Base-by-base conservation (phyloP, 164 flowering plant species). In the Dillenia turbinata region DNA sequence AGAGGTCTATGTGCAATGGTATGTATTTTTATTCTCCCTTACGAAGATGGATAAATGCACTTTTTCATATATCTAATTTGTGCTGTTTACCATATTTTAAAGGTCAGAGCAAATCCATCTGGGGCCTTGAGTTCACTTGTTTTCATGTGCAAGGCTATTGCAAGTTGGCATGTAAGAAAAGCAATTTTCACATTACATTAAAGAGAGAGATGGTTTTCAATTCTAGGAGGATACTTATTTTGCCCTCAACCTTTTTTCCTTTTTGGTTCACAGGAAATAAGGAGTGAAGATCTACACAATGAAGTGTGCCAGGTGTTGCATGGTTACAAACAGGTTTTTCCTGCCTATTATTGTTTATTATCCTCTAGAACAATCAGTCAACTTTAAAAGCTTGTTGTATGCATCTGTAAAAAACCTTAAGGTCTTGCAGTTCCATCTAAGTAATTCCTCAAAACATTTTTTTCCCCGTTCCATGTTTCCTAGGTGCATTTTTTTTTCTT, bases 1-100 rank as follows among this genome's bases (percentile, higher is more conserved):
- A 80, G 94, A 47, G 99, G 99, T 73, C 78, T 95, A 44, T 95
- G 99, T 80, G 97, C 99, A 44, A 67, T 95, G 94, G 99, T 95
- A 83, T 67, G 69, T 40, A 14, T 53, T 10, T 52, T 8, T 49
- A 2, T 40, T 13, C 52, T 17, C 2, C 12, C 14, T 13, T 14
- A 54, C 9, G 26, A 19, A 19, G 24, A 52, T 58, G 43, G 52
- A 17, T 24, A 40, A 26, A 47, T 57, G 48, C 47, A 19, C 14
- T 47, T 33, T 14, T 5, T 5, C 13, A 10, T 9, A 19, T 12
- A 9, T 22, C 12, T 49, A 1, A 48, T 24, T 19, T 8, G 59
- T 57, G 51, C 14, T 9, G n/a, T 61, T 10, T 10, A 47, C n/a
- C 50, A 40, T 61, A 17, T 58, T 65, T 65, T 70, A 61, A 88